Base-by-base conservation (phyloP, 75 land plant genomes). In the Sequoiadendron giganteum region DNA sequence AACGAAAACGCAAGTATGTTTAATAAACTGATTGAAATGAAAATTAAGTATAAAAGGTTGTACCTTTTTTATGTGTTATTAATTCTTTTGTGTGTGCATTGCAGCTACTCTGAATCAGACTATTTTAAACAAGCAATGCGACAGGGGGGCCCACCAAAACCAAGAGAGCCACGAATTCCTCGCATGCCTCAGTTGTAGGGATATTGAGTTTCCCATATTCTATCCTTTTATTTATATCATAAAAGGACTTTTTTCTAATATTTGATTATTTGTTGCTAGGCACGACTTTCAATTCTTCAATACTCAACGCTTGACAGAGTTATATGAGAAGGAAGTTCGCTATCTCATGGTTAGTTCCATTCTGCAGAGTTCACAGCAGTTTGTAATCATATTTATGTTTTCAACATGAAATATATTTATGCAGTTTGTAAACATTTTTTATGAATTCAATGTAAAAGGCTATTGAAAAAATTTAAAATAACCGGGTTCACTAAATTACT, bases 101-200 rank as follows among this genome's bases (percentile, higher is more conserved):
- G 52, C 86, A 97, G 98, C 90, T 98, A 98, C 88, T 98, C 99
- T 19, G 99, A 98, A 58, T 93, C 99, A 79, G 99, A 98, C 32
- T 98, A 98, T 88, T 98, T 97, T 81, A 98, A 98, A 90, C 99
- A 98, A 95, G 98, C 99, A 55, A 91, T 98, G 96, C 95, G 99
- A 45, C 94, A 99, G 87, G 96, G 99, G 85, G 95, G 93, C 32
- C 96, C 99, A 16, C 75, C 94, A 56, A 98, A 96, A 92, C 95
- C 99, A 58, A 95, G 90, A 88, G 99, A 98, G 88, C 99, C 99
- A 32, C 92, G 99, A 84, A 98, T 98, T 87, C 99, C 99, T 90
- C 97, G 99, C 70, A 98, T 98, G 99, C 99, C 99, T 18, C 99
- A 95, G 81, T 68, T 98, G 96, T 97, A 93, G 89, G 94, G 42